Evolutionary conservation across 2,329 filamentous ascomycete genomes (phyloP).

Genomic region (Monilinia vaccinii-corymbosi): DNA sequence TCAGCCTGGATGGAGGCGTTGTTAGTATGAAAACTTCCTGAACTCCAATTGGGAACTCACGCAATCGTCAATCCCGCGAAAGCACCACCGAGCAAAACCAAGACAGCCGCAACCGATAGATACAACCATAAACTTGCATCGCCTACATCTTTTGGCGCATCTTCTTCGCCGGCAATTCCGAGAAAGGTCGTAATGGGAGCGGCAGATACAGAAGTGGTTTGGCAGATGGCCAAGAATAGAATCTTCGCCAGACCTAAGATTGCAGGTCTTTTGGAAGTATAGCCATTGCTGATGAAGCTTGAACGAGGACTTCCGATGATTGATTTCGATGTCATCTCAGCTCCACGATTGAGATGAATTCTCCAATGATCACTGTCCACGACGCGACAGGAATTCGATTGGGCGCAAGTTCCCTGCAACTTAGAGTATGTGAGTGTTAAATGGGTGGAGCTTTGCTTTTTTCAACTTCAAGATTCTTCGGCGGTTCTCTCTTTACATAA

Average conservation of each 20-base stretch:
- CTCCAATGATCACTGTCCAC: constrained; percentile 6
- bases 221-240: constrained; percentile 41
- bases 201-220: constrained; percentile 25
- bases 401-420: background rate
- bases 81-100: constrained; percentile 82
- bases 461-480: background rate
- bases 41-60: constrained; percentile 37
- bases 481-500: background rate
- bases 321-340: constrained; percentile 20
- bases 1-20: constrained; percentile 26
- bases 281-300: constrained; percentile 24
- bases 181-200: constrained; percentile 30
- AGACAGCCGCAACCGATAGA: constrained; percentile 63
- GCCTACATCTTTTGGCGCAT: constrained; percentile 40
- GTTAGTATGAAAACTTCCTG: constrained; percentile 7
- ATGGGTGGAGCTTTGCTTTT: constrained; percentile 1
- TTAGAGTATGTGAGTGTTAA: background rate
- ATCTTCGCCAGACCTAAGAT: constrained; percentile 44
- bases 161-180: constrained; percentile 39
- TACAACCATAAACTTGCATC: constrained; percentile 72
- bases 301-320: constrained; percentile 12
- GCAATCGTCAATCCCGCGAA: constrained; percentile 93
- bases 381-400: constrained; percentile 6
- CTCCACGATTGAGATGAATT: constrained; percentile 1
- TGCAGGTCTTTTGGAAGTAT: constrained; percentile 38